Conservation (phyloP, 805 yeast genomes). For the Barnettozyma botsteinii region DNA sequence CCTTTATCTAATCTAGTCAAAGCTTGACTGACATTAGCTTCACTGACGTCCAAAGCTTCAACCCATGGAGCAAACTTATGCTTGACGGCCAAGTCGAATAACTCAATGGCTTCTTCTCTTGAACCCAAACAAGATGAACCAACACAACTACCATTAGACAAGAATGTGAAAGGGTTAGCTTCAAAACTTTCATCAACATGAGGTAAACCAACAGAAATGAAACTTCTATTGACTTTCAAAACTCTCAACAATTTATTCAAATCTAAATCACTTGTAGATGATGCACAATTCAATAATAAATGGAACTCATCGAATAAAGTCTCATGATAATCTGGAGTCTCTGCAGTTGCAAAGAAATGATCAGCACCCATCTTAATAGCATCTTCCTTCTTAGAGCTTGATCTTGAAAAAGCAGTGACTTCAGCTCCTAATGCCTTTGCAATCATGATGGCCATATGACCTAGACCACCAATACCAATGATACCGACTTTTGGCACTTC, state of each 20-base stretch:
- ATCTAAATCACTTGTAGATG: constrained; percentile 40
- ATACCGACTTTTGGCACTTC: constrained; percentile 42
- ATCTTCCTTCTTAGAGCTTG: constrained; percentile 41
- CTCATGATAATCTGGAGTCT: constrained; percentile 36
- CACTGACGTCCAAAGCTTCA: constrained; percentile 51
- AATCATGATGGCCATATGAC: constrained; percentile 49
- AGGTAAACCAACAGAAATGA: constrained; percentile 67
- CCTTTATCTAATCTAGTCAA: constrained; percentile 48
- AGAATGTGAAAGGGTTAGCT: constrained; percentile 47
- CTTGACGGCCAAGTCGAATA: constrained; percentile 60
- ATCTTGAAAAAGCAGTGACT: constrained; percentile 52
- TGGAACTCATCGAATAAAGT: constrained; percentile 35
- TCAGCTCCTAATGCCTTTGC: constrained; percentile 58
- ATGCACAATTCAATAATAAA: constrained; percentile 44
- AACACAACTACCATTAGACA: constrained; percentile 42
- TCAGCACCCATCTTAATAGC: constrained; percentile 49
- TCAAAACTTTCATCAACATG: constrained; percentile 33
- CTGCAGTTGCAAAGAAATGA: constrained; percentile 48
- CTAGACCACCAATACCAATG: constrained; percentile 53
- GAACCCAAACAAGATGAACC: constrained; percentile 60
- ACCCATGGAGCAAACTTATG: constrained; percentile 57
- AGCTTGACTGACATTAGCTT: constrained; percentile 47
- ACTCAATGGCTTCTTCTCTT: constrained; percentile 56
- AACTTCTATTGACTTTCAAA: constrained; percentile 52
- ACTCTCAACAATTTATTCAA: constrained; percentile 41